Percentiles rank a stretch among this genome's conserved stretches.
phyloP scores from a whole-genome alignment of 73 alveolate species.

The Durusdinium trenchii region DNA sequence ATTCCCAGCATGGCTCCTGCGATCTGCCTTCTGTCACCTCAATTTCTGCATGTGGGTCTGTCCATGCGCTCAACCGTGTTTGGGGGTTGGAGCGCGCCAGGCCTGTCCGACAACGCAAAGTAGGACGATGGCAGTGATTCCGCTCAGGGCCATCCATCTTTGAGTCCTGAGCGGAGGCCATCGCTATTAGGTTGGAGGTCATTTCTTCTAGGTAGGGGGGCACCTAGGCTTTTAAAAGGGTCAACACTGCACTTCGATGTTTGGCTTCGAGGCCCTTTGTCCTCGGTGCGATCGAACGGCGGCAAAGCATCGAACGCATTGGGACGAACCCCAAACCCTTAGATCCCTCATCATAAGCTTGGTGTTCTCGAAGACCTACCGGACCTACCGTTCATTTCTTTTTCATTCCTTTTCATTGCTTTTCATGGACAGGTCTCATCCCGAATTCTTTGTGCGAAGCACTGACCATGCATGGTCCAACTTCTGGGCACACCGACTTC shows the following conservation, averaged over 20 bases:
- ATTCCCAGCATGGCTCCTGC: not conserved
- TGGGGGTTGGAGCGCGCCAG: not conserved
- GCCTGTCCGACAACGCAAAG: slow-evolving; percentile 85
- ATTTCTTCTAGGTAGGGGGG: too few relatives aligned
- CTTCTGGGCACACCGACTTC: slow-evolving; percentile 4
- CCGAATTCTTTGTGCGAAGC: not conserved
- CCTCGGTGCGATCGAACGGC: too few relatives aligned
- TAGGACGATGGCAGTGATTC: slow-evolving; percentile 75
- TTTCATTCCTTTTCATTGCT: not conserved
- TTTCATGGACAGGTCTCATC: not conserved
- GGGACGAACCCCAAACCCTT: not conserved
- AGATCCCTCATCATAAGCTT: not conserved
- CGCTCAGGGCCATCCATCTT: slow-evolving; percentile 85
- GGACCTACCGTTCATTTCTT: not conserved
- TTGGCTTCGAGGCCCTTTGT: too few relatives aligned
- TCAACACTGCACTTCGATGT: too few relatives aligned
- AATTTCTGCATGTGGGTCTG: not conserved
- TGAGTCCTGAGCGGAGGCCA: slow-evolving; percentile 64
- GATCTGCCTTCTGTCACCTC: not conserved
- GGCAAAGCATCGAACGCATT: too few relatives aligned
- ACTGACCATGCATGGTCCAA: not conserved
- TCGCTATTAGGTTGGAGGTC: too few relatives aligned
- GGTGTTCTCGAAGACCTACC: not conserved
- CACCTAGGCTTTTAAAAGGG: too few relatives aligned
- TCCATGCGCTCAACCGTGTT: too few relatives aligned